A percentile compares a stretch with the other conserved stretches of the same genome.
Evolutionary conservation across 257 asterid species (phyloP).

Genomic region (Anisodus acutangulus): DNA sequence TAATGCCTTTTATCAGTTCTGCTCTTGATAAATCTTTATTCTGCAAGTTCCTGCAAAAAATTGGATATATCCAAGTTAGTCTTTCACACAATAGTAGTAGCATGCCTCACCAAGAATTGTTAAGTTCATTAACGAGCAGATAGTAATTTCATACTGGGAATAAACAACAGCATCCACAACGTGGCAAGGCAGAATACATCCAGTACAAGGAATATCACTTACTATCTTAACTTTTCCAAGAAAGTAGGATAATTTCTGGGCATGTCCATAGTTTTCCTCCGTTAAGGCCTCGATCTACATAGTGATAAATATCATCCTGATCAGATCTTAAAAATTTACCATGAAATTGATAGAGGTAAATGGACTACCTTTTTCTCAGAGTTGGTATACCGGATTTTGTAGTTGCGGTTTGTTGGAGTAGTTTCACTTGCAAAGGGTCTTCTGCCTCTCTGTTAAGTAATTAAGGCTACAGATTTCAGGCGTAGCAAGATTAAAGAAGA

Average conservation of each 20-base stretch:
- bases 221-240: slow-evolving; percentile 8
- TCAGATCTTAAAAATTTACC: not conserved
- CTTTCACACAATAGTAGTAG: not conserved
- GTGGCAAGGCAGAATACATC: not conserved
- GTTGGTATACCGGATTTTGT: not conserved
- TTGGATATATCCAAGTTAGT: not conserved
- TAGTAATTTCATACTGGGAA: not conserved
- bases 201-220: not conserved
- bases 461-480: not conserved
- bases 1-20: not conserved
- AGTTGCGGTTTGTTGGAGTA: not conserved
- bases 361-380: not conserved
- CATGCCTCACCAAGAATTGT: not conserved
- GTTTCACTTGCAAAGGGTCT: not conserved
- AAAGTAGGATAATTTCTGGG: not conserved
- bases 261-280: not conserved
- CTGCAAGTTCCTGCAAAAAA: not conserved
- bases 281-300: not conserved
- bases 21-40: slow-evolving; percentile 3
- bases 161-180: not conserved
- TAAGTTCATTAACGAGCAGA: not conserved
- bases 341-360: not conserved
- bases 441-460: slow-evolving; percentile 4
- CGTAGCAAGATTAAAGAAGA: not conserved
- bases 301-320: not conserved